A percentile compares a stretch with the other conserved stretches of the same genome.
These are phyloP conservation scores for Candida jianshihensis DNA, from an alignment of 805 yeast species.

Conservation along the genomic window DNA sequence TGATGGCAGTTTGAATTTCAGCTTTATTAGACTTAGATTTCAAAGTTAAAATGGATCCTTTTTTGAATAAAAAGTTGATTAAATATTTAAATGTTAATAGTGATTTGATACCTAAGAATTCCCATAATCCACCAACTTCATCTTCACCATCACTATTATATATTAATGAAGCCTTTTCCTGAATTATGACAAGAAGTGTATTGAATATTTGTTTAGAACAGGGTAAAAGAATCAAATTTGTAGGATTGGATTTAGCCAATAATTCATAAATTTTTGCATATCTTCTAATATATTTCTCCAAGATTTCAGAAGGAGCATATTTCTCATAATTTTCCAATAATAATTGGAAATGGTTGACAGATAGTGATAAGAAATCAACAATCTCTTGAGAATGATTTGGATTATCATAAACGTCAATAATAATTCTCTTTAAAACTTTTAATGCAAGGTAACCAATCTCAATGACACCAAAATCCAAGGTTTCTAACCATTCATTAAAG, in stretches of 20 bases:
- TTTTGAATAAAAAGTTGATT: conserved; percentile 53
- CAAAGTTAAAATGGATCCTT: conserved; percentile 56
- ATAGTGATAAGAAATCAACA: conserved; percentile 49
- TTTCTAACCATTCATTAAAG: conserved; percentile 56
- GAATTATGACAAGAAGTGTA: conserved; percentile 52
- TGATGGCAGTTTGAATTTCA: conserved; percentile 54
- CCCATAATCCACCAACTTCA: conserved; percentile 62
- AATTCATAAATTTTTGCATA: conserved; percentile 67
- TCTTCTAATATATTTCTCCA: conserved; percentile 70
- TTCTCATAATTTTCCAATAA: conserved; percentile 49
- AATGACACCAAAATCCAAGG: conserved; percentile 44
- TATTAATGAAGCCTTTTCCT: conserved; percentile 57
- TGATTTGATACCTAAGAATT: conserved; percentile 58
- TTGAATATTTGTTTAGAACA: conserved; percentile 54
- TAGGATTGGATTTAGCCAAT: conserved; percentile 53
- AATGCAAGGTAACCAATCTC: conserved; percentile 73
- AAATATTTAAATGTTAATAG: conserved; percentile 59
- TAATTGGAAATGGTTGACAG: conserved; percentile 53
- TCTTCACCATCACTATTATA: conserved; percentile 46
- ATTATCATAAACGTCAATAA: conserved; percentile 69
- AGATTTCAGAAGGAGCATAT: conserved; percentile 29
- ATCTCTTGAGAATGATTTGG: conserved; percentile 56
- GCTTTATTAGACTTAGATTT: conserved; percentile 58
- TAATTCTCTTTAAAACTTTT: conserved; percentile 65
- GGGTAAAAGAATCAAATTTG: conserved; percentile 65